These are phyloP conservation scores for Apiospora marii DNA, from an alignment of 2,329 filamentous ascomycete genomes.

Conservation along the genomic window DNA sequence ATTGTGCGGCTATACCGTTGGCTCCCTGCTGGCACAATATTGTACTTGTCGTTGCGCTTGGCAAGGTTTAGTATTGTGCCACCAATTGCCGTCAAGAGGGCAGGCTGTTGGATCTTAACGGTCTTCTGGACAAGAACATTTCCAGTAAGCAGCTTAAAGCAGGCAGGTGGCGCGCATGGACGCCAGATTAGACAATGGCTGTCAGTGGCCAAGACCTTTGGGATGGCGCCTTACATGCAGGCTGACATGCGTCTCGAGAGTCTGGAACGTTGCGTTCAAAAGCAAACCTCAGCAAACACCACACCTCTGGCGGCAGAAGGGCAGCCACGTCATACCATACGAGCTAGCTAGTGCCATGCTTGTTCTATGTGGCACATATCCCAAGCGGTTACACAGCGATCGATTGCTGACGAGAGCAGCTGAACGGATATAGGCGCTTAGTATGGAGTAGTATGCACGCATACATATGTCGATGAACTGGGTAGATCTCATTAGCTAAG, in stretches of 20 bases:
- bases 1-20: neutral
- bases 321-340: constrained; percentile 18
- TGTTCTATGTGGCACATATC: neutral
- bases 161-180: neutral
- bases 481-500: constrained; percentile 13
- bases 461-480: too few relatives aligned
- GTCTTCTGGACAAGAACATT: neutral
- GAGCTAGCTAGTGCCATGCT: neutral
- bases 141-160: neutral
- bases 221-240: constrained; percentile 11
- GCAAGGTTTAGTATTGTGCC: neutral
- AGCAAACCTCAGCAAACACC: neutral
- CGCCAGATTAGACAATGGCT: neutral
- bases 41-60: neutral
- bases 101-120: neutral
- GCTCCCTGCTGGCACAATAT: neutral
- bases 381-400: neutral
- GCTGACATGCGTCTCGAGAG: constrained; percentile 10
- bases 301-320: neutral
- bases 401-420: neutral
- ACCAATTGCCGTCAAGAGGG: neutral
- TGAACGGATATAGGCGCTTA: constrained; percentile 9
- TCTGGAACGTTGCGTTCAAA: constrained; percentile 6
- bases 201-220: neutral
- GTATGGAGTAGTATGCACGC: too few relatives aligned